A percentile compares a stretch with the other conserved stretches of the same genome.
phyloP scores from a whole-genome alignment of 495 filamentous ascomycete species.

The Filosporella fistucella region DNA sequence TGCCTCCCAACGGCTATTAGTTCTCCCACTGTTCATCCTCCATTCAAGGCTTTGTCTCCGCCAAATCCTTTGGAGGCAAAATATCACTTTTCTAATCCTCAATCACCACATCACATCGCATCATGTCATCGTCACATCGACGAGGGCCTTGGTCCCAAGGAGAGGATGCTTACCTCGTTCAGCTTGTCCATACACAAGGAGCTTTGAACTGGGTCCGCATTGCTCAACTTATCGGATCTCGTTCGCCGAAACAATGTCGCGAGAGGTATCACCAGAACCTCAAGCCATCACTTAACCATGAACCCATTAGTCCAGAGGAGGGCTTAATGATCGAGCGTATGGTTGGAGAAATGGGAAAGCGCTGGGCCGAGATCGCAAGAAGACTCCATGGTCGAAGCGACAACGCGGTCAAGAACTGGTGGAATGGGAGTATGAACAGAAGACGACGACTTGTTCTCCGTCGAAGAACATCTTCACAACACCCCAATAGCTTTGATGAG shows the following conservation, averaged over 20 bases:
- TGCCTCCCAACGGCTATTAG: slow-evolving; percentile 10
- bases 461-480: slow-evolving; percentile 29
- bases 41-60: neutral
- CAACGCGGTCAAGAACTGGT: slow-evolving; percentile 99
- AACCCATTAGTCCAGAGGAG: slow-evolving; percentile 89
- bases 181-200: slow-evolving; percentile 71
- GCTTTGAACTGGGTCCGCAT: slow-evolving; percentile 93
- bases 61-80: neutral
- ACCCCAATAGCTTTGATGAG: slow-evolving; percentile 21
- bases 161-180: slow-evolving; percentile 70
- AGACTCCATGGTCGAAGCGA: slow-evolving; percentile 84
- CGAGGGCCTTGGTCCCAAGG: slow-evolving; percentile 85
- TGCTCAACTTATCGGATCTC: slow-evolving; percentile 65
- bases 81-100: neutral
- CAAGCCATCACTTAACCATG: slow-evolving; percentile 84
- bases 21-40: neutral
- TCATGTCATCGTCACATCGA: slow-evolving; percentile 55
- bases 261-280: slow-evolving; percentile 96
- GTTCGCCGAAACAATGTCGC: slow-evolving; percentile 92
- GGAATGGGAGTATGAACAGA: slow-evolving; percentile 94
- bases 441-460: slow-evolving; percentile 44
- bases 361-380: slow-evolving; percentile 94
- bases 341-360: slow-evolving; percentile 78
- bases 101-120: neutral
- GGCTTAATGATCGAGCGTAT: slow-evolving; percentile 75